Conservation (phyloP, 495 filamentous ascomycete genomes). For the Haplographium delicatum region DNA sequence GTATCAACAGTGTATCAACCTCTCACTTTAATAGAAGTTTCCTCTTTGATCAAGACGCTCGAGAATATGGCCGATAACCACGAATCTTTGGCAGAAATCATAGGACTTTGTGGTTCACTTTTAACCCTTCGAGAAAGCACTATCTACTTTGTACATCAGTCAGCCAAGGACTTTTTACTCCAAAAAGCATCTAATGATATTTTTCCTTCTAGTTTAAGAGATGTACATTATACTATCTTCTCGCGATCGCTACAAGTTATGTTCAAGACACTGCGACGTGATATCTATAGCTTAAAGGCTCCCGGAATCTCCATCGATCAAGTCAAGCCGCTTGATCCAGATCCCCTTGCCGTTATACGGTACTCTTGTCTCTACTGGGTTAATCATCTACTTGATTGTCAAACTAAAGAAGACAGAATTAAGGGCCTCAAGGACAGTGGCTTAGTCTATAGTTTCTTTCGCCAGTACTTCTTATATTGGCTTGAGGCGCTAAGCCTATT, state of each 20-base stretch:
- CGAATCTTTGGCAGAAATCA: constrained; percentile 17
- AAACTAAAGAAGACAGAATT: not conserved
- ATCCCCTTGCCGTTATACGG: constrained; percentile 21
- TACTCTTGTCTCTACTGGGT: constrained; percentile 30
- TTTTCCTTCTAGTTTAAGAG: constrained; percentile 19
- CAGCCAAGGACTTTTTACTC: constrained; percentile 28
- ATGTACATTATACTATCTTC: constrained; percentile 23
- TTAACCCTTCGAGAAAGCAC: constrained; percentile 21
- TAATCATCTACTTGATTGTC: constrained; percentile 14
- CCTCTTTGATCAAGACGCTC: constrained; percentile 2
- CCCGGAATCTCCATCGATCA: not conserved
- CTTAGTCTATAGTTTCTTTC: constrained; percentile 10
- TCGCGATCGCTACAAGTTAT: constrained; percentile 27
- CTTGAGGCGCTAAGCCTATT: constrained; percentile 9
- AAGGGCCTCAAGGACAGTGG: constrained; percentile 4
- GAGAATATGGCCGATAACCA: constrained; percentile 13
- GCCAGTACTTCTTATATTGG: constrained; percentile 10
- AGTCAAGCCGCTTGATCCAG: not conserved
- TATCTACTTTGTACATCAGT: constrained; percentile 29
- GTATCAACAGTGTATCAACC: constrained; percentile 17
- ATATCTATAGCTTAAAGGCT: constrained; percentile 23
- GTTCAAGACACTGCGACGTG: constrained; percentile 25
- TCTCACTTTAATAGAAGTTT: constrained; percentile 11
- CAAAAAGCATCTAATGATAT: constrained; percentile 10
- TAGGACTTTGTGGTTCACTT: constrained; percentile 25